Percentiles rank a stretch among this genome's conserved stretches.
phyloP scores from a whole-genome alignment of 176 grass and related monocot genomes.

The Panicum miliaceum region DNA sequence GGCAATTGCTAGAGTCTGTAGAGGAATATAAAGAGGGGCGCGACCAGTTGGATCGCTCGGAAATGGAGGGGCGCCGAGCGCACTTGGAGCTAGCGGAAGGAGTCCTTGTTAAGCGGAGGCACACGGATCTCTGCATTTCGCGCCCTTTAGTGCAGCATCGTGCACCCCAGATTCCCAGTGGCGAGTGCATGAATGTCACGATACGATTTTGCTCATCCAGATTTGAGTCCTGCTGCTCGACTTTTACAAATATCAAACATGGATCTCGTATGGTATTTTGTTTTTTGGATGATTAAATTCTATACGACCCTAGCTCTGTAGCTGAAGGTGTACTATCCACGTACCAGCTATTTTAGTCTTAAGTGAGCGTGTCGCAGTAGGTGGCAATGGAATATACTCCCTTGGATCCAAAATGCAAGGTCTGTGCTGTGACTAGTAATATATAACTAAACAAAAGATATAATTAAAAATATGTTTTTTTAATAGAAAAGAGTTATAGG shows the following conservation, averaged over 20 bases:
- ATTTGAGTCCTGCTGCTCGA: neutral
- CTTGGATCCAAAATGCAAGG: too few relatives aligned
- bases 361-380: too few relatives aligned
- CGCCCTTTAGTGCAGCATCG: neutral
- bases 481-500: too few relatives aligned
- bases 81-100: slow-evolving; percentile 11
- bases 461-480: too few relatives aligned
- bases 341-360: too few relatives aligned
- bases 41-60: slow-evolving; percentile 14
- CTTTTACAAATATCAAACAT: neutral
- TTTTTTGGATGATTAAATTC: too few relatives aligned
- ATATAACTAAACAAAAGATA: too few relatives aligned
- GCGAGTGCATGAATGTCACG: neutral
- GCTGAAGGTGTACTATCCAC: too few relatives aligned
- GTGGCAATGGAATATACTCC: too few relatives aligned
- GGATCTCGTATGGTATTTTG: too few relatives aligned
- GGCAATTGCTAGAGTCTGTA: neutral
- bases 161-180: neutral
- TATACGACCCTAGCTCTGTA: too few relatives aligned
- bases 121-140: neutral
- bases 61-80: slow-evolving; percentile 24
- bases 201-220: neutral
- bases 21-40: slow-evolving; percentile 2
- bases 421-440: too few relatives aligned
- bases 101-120: neutral